Base-by-base conservation (phyloP, 1,284 basidiomycete genomes). In the Pyrrhoderma lamaoense region DNA sequence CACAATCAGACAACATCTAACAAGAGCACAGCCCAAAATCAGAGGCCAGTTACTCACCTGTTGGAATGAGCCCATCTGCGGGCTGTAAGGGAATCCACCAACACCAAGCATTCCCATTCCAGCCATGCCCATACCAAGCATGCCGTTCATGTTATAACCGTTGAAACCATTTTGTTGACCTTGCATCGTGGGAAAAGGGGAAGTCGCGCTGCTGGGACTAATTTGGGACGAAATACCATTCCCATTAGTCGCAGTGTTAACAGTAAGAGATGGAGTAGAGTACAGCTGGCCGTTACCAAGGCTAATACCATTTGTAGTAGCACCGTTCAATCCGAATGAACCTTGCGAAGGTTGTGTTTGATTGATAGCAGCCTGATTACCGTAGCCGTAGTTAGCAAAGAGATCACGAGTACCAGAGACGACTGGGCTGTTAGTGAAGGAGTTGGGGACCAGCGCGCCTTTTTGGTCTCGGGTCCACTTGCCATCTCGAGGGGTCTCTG, bases 331-430 rank as follows among this genome's bases (percentile, higher is more conserved):
- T 18, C 34, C 21, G 7, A 73, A 56, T 64, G 68, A 54, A 66
- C 62, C 62, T 77, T 78, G 56, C 64, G 67, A 54, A 62, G 67
- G 47, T 55, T 58, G 54, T 45, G 36, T 76, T 64, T 84, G 73
- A 55, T 72, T 62, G 56, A 85, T 75, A 64, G 66, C 76, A 38
- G 82, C 81, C 60, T 86, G 81, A 19, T 82, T 81, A 23, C 85
- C 86, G 62, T 89, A 89, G 57, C 87, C 86, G 62, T 89, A 89
- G 73, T 88, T 89, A 55, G 83, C 84, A 63, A 85, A 89, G 35
- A 80, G 76, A 63, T 88, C 68, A 57, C 69, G 71, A 64, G 58
- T 61, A 36, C 65, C 65, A 58, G 69, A 70, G 40, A 69, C 62
- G 49, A 66, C 64, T 51, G 67, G 66, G 47, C 63, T 57, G 53